phyloP scores from a whole-genome alignment of 306 rosid genomes.

The Citrullus mucosospermus region DNA sequence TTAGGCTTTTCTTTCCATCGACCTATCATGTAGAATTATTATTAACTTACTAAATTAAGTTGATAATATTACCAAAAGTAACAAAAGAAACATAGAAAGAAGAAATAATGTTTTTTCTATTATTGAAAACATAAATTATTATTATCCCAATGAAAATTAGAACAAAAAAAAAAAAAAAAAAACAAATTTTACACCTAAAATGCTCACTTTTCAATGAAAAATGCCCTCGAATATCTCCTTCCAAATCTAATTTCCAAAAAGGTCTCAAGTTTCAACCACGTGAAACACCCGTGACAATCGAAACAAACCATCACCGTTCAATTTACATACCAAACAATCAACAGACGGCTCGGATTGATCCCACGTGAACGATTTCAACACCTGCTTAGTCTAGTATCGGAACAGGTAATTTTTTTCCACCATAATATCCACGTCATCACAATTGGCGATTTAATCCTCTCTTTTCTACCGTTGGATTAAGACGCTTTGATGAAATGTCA shows the following conservation, averaged over 20 bases:
- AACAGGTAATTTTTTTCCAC: background rate
- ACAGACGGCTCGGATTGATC: background rate
- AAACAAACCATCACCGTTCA: background rate
- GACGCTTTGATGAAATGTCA: background rate
- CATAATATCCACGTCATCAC: slow-evolving; percentile 22
- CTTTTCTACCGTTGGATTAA: slow-evolving; percentile 29
- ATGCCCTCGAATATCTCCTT: background rate
- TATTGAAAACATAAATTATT: background rate
- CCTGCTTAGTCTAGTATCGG: background rate
- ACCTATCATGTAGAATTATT: no score
- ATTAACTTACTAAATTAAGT: no score
- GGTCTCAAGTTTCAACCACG: background rate
- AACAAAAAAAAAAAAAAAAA: background rate
- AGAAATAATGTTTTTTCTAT: background rate
- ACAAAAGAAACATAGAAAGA: background rate
- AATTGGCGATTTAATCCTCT: slow-evolving; percentile 15
- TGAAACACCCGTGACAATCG: background rate
- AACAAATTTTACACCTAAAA: background rate
- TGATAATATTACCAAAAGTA: no score
- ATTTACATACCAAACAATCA: background rate
- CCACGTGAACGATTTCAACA: slow-evolving; percentile 12
- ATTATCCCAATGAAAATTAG: background rate
- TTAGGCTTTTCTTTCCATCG: no score
- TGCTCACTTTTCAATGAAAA: background rate
- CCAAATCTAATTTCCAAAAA: background rate